Evolutionary conservation across 2,329 filamentous ascomycete genomes (phyloP), one percentile per base, ranked within the genome.

Genomic region (Aspergillus eucalypticola): DNA sequence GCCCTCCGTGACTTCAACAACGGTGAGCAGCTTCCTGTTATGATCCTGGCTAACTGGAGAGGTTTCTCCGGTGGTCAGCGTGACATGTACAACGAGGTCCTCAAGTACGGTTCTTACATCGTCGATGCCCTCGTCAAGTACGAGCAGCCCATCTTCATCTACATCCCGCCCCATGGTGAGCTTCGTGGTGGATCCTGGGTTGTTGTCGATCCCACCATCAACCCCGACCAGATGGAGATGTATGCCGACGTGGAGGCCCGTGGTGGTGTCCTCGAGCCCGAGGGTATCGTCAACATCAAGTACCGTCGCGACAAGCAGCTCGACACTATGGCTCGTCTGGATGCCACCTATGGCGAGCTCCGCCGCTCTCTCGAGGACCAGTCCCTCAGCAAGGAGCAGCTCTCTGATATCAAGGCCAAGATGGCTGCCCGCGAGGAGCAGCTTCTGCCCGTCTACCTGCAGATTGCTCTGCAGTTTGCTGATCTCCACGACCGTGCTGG

Each of bases 31-130:
- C 85, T 99, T 73, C 95, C 95, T 59, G 83, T 99, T 67, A 98
- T 99, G 92, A 99, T 99, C 75, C 88, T 99, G 66, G 95, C 95
- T 80, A 99, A 99, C 86, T 99, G 95, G 95, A 90, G 95, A 88
- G 95, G 95, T 83, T 99, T 99, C 91, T 99, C 95, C 68, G 95
- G 95, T 83, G 95, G 95, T 66, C 95, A 99, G 82, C 92, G 94
- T 69, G 95, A 99, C 81, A 99, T 99, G 95, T 99, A 96, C 88
- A 97, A 98, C 82, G 95, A 99, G 81, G 95, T 99, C 15, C 88
- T 99, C 79, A 99, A 99, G 84, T 99, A 99, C 74, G 95, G 95
- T 75, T 97, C 94, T 17, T 98, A 95, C 85, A 99, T 99, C 74
- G 95, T 99, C 69, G 95, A 99, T 73, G 94, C 94, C 58, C 89